Conservation (phyloP, 1,139 yeast genomes). For the Geotrichum carabidarum region DNA sequence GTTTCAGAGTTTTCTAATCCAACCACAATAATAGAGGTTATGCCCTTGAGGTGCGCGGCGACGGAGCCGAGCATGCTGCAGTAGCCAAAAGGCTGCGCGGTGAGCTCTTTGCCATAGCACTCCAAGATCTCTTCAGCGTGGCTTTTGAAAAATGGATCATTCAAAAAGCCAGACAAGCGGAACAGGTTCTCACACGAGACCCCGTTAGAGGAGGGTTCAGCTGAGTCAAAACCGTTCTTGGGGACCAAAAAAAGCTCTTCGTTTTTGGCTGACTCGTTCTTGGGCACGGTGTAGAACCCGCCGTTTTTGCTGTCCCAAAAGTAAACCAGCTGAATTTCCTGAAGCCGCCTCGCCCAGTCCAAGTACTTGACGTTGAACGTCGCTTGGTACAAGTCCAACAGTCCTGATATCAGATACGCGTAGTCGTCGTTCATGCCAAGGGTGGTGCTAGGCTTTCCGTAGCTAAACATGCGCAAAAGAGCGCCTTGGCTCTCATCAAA, state of each 20-base stretch:
- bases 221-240: slow-evolving; percentile 38
- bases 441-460: slow-evolving; percentile 16
- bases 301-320: slow-evolving; percentile 38
- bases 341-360: slow-evolving; percentile 35
- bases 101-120: slow-evolving; percentile 33
- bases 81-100: slow-evolving; percentile 37
- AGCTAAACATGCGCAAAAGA: slow-evolving; percentile 20
- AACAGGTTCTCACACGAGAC: slow-evolving; percentile 35
- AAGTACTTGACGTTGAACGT: slow-evolving; percentile 32
- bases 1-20: slow-evolving; percentile 18
- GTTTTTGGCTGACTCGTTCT: slow-evolving; percentile 21
- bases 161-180: slow-evolving; percentile 31
- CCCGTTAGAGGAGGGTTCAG: slow-evolving; percentile 40
- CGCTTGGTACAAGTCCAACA: slow-evolving; percentile 37
- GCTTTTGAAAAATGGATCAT: slow-evolving; percentile 25
- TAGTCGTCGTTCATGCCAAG: slow-evolving; percentile 39
- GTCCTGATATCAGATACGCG: slow-evolving; percentile 36
- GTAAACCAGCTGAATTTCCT: slow-evolving; percentile 32
- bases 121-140: slow-evolving; percentile 29
- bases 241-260: slow-evolving; percentile 32
- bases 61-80: slow-evolving; percentile 31
- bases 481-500: slow-evolving; percentile 28
- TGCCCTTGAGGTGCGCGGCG: slow-evolving; percentile 21
- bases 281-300: slow-evolving; percentile 34
- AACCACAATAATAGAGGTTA: slow-evolving; percentile 25